Evolutionary conservation across 805 yeast species (phyloP).

Genomic region (Candida montana): DNA sequence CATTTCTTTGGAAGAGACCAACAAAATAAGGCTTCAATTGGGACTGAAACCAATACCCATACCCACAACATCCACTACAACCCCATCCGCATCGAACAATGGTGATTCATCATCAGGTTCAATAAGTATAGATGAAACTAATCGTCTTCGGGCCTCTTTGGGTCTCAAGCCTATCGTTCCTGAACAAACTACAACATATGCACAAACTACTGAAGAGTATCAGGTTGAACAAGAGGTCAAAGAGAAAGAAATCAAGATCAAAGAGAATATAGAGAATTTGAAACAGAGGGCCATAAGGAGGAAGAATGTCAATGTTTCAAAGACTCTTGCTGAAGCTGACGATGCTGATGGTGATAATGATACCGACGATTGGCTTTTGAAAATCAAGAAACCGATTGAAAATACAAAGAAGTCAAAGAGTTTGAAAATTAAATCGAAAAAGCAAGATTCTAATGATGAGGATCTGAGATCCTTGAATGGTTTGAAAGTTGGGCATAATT

Average conservation of each 20-base stretch:
- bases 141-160: constrained; percentile 19
- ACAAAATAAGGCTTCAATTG: constrained; percentile 41
- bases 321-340: constrained; percentile 14
- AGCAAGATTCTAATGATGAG: neutral
- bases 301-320: constrained; percentile 9
- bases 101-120: constrained; percentile 4
- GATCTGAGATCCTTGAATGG: constrained; percentile 9
- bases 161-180: constrained; percentile 20
- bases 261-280: constrained; percentile 12
- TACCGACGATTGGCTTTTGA: constrained; percentile 21
- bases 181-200: neutral
- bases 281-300: constrained; percentile 13
- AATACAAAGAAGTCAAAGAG: neutral
- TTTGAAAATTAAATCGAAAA: neutral
- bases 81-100: neutral
- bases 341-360: constrained; percentile 5
- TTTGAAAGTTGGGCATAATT: constrained; percentile 17
- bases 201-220: constrained; percentile 14
- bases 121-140: constrained; percentile 14
- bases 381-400: constrained; percentile 8
- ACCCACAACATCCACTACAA: neutral
- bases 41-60: constrained; percentile 49
- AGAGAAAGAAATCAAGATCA: constrained; percentile 11
- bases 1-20: constrained; percentile 48
- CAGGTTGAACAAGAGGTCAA: constrained; percentile 1